Evolutionary conservation across 768 basidiomycete genomes (phyloP).

Genomic region (Coprinopsis sp.): DNA sequence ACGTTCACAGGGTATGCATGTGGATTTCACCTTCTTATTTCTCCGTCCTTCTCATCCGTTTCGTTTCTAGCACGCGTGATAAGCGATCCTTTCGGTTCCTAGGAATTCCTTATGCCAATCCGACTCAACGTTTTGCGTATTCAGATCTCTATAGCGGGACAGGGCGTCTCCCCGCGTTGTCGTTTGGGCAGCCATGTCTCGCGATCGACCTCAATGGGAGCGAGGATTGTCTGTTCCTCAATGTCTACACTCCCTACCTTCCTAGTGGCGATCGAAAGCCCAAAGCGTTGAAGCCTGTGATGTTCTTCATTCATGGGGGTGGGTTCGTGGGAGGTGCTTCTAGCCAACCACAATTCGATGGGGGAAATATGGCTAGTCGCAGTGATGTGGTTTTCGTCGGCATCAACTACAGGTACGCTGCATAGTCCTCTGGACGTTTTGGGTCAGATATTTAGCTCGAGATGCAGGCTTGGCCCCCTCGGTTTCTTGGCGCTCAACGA

Average conservation of each 20-base stretch:
- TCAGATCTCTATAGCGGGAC: slow-evolving; percentile 27
- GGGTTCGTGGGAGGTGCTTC: slow-evolving; percentile 39
- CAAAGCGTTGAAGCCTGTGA: slow-evolving; percentile 32
- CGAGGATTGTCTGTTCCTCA: slow-evolving; percentile 46
- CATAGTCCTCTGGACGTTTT: neutral
- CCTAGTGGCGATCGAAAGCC: slow-evolving; percentile 16
- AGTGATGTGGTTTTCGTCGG: slow-evolving; percentile 25
- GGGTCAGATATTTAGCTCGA: neutral
- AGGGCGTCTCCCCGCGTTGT: slow-evolving; percentile 26
- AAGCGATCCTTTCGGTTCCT: slow-evolving; percentile 47
- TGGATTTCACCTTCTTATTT: neutral
- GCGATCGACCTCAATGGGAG: slow-evolving; percentile 22
- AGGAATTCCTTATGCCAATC: slow-evolving; percentile 46
- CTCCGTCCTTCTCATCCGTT: neutral
- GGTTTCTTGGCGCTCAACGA: slow-evolving; percentile 40
- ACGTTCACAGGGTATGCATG: slow-evolving; percentile 19
- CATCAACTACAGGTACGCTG: slow-evolving; percentile 9
- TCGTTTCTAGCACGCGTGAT: slow-evolving; percentile 37
- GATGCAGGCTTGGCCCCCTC: slow-evolving; percentile 20
- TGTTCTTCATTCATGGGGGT: slow-evolving; percentile 51
- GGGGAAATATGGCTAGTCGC: slow-evolving; percentile 40
- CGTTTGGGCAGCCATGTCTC: slow-evolving; percentile 30
- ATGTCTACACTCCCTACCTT: slow-evolving; percentile 39
- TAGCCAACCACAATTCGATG: slow-evolving; percentile 37
- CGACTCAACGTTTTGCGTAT: slow-evolving; percentile 40